A percentile compares a stretch with the other conserved stretches of the same genome.
Conservation (phyloP, 1,139 yeast genomes). For the Diutina neorugosa region DNA sequence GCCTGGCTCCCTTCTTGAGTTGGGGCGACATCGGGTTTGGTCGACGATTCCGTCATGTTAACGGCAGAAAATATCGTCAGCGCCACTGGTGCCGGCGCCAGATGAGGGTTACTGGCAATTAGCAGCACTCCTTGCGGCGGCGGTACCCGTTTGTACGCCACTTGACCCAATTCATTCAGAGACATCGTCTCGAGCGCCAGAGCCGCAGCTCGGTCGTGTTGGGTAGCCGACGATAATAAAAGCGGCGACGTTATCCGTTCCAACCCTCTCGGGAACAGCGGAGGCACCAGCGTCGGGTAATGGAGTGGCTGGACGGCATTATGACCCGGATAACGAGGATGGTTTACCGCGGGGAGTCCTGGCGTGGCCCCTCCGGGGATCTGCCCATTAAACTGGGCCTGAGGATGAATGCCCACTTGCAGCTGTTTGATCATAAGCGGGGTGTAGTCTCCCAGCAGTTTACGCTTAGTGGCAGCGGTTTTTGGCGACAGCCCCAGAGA, state of each 20-base stretch:
- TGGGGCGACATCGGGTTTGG: background rate
- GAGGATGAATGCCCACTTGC: background rate
- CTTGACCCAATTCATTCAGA: conserved; percentile 32
- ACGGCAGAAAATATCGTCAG: conserved; percentile 1
- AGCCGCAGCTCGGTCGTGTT: conserved; percentile 25
- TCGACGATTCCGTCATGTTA: background rate
- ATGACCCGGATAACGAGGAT: background rate
- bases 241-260: conserved; percentile 56
- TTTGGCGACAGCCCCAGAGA: background rate
- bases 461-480: background rate
- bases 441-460: background rate
- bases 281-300: conserved; percentile 58
- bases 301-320: conserved; percentile 38
- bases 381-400: background rate
- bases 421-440: conserved; percentile 1
- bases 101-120: background rate
- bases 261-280: conserved; percentile 57
- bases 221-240: conserved; percentile 36
- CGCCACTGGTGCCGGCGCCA: background rate
- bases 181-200: conserved; percentile 50
- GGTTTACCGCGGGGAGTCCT: background rate
- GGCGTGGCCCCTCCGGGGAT: background rate
- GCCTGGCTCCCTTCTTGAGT: background rate
- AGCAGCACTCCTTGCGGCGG: conserved; percentile 2
- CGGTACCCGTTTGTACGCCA: conserved; percentile 17